These are phyloP conservation scores for Dioszegia aurantiaca DNA, from an alignment of 768 basidiomycete species.

Conservation along the genomic window DNA sequence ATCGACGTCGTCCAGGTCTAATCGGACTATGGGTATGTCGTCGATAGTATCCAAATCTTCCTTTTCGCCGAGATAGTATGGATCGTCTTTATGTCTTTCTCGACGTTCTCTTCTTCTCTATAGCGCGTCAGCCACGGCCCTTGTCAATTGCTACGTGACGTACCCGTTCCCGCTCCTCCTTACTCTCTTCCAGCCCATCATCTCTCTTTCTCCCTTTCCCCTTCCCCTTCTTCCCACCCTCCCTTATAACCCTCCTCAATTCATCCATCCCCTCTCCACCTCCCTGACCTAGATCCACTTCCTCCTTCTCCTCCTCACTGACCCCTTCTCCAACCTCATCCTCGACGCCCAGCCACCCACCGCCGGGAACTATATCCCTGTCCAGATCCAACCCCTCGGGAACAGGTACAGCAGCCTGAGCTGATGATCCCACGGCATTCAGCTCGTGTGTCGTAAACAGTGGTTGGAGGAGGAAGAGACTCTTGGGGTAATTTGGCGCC, in stretches of 20 bases:
- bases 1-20: slow-evolving; percentile 56
- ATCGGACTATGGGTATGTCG: slow-evolving; percentile 80
- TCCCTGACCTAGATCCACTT: slow-evolving; percentile 48
- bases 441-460: slow-evolving; percentile 75
- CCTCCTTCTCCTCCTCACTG: slow-evolving; percentile 32
- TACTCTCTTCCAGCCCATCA: slow-evolving; percentile 47
- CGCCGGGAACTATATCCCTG: slow-evolving; percentile 68
- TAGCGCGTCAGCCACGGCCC: background rate
- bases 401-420: slow-evolving; percentile 74
- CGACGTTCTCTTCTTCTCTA: slow-evolving; percentile 68
- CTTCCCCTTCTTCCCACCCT: slow-evolving; percentile 36
- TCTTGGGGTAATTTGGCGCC: slow-evolving; percentile 72
- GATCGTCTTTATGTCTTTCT: slow-evolving; percentile 73
- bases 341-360: slow-evolving; percentile 26
- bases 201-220: slow-evolving; percentile 38
- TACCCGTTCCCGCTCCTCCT: slow-evolving; percentile 63
- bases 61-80: slow-evolving; percentile 69
- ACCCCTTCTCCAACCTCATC: slow-evolving; percentile 24
- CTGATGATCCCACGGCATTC: slow-evolving; percentile 73
- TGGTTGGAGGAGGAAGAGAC: slow-evolving; percentile 77
- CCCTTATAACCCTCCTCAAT: slow-evolving; percentile 42
- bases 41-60: slow-evolving; percentile 57
- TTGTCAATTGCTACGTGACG: slow-evolving; percentile 27
- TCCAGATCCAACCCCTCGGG: slow-evolving; percentile 87
- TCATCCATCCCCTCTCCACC: slow-evolving; percentile 47